These are phyloP conservation scores for Phytophthora palmivora DNA, from an alignment of 352 stramenopile species.

Conservation along the genomic window DNA sequence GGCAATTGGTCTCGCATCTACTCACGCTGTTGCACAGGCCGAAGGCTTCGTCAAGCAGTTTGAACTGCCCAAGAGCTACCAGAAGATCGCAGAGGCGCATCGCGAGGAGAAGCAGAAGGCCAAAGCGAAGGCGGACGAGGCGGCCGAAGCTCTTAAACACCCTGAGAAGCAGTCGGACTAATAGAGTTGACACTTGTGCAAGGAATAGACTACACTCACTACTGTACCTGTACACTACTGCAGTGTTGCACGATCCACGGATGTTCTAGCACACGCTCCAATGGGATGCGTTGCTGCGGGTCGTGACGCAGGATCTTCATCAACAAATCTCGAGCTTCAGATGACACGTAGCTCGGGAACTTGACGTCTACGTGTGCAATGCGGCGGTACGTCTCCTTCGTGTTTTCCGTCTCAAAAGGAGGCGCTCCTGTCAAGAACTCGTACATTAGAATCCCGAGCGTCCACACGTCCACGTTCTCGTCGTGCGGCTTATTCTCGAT, in stretches of 20 bases:
- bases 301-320: slow-evolving; percentile 97
- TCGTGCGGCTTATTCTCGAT: slow-evolving; percentile 98
- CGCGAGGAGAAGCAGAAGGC: slow-evolving; percentile 33
- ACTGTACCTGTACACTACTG: slow-evolving; percentile 42
- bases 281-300: slow-evolving; percentile 91
- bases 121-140: slow-evolving; percentile 14
- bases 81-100: slow-evolving; percentile 71
- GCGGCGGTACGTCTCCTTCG: slow-evolving; percentile 95
- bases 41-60: slow-evolving; percentile 83
- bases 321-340: slow-evolving; percentile 94
- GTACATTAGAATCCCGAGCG: slow-evolving; percentile 98
- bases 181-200: slow-evolving; percentile 33
- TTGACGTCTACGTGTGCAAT: slow-evolving; percentile 97
- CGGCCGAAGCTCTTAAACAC: slow-evolving; percentile 14
- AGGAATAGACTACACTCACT: slow-evolving; percentile 43
- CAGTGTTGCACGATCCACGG: slow-evolving; percentile 94
- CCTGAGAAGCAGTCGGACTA: slow-evolving; percentile 11
- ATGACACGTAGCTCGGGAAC: slow-evolving; percentile 94
- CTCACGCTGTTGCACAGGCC: slow-evolving; percentile 35
- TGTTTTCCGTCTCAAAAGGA: slow-evolving; percentile 97
- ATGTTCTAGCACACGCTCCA: slow-evolving; percentile 94
- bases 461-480: slow-evolving; percentile 98
- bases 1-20: not conserved
- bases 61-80: slow-evolving; percentile 68
- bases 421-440: slow-evolving; percentile 98